phyloP scores from a whole-genome alignment of 2,329 filamentous ascomycete genomes.

The Diplodia corticola region DNA sequence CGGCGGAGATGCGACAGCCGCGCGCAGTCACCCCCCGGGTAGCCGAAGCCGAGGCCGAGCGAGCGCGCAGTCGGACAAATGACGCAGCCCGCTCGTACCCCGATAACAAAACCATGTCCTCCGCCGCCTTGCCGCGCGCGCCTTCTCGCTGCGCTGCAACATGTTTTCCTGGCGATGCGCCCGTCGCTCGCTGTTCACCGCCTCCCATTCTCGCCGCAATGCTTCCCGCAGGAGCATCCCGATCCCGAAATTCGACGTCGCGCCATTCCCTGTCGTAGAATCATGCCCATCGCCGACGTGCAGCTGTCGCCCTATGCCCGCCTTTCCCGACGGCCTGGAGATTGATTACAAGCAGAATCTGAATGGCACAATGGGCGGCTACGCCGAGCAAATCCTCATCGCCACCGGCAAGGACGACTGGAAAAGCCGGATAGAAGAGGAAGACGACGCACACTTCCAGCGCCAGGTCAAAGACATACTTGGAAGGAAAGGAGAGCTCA shows the following conservation, averaged over 20 bases:
- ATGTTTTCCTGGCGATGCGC: constrained; percentile 14
- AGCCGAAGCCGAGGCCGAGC: constrained; percentile 12
- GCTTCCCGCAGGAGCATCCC: constrained; percentile 22
- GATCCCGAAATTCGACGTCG: constrained; percentile 28
- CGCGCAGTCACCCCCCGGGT: background rate
- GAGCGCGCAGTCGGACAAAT: background rate
- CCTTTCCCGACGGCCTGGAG: constrained; percentile 54
- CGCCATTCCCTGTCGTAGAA: constrained; percentile 48
- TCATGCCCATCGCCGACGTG: constrained; percentile 76
- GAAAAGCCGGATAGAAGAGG: constrained; percentile 79
- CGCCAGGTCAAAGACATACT: constrained; percentile 65
- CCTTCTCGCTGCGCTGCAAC: constrained; percentile 1
- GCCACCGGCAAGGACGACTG: constrained; percentile 81
- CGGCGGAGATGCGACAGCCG: background rate
- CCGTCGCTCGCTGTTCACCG: constrained; percentile 12
- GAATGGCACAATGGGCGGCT: constrained; percentile 74
- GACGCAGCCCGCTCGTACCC: constrained; percentile 1
- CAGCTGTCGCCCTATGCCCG: constrained; percentile 66
- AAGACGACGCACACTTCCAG: constrained; percentile 56
- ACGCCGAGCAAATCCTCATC: constrained; percentile 79
- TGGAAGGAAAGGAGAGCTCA: constrained; percentile 44
- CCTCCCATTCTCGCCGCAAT: constrained; percentile 10
- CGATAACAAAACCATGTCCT: background rate
- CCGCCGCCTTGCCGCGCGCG: background rate
- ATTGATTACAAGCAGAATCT: constrained; percentile 72